phyloP scores from a whole-genome alignment of 768 basidiomycete species.

The Agrocybe praecox region DNA sequence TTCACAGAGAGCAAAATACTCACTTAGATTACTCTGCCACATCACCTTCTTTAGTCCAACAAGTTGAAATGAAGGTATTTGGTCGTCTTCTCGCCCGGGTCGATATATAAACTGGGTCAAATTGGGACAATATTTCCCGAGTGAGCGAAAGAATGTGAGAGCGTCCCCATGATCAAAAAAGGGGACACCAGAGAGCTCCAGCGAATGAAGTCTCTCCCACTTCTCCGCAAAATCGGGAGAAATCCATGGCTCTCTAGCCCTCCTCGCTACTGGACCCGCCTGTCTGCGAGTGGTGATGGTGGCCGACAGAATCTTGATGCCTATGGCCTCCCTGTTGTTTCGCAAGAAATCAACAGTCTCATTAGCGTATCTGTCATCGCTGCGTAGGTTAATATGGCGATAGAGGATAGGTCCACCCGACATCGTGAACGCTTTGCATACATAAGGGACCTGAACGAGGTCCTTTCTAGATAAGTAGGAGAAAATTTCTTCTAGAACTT shows the following conservation, averaged over 20 bases:
- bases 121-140: conserved; percentile 6
- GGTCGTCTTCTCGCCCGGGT: conserved; percentile 1
- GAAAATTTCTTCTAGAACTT: conserved; percentile 15
- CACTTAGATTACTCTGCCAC: conserved; percentile 16
- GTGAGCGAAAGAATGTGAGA: not conserved
- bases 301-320: conserved; percentile 7
- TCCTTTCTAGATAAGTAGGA: conserved; percentile 7
- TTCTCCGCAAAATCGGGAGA: conserved; percentile 4
- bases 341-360: conserved; percentile 8
- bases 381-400: conserved; percentile 9
- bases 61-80: conserved; percentile 5
- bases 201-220: conserved; percentile 9
- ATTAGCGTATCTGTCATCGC: conserved; percentile 5
- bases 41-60: conserved; percentile 5
- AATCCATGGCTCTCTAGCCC: conserved; percentile 1
- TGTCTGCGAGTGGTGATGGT: conserved; percentile 6
- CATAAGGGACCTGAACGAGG: conserved; percentile 6
- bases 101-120: conserved; percentile 7
- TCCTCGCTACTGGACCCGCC: not conserved
- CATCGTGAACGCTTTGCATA: conserved; percentile 9
- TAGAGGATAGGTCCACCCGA: conserved; percentile 13
- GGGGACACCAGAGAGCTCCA: conserved; percentile 15
- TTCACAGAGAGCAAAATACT: not conserved
- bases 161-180: conserved; percentile 1
- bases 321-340: conserved; percentile 1